Percentiles rank a stretch among this genome's conserved stretches.
These are phyloP conservation scores for Neoboletus brunneissimus DNA, from an alignment of 768 basidiomycete genomes.

Conservation along the genomic window DNA sequence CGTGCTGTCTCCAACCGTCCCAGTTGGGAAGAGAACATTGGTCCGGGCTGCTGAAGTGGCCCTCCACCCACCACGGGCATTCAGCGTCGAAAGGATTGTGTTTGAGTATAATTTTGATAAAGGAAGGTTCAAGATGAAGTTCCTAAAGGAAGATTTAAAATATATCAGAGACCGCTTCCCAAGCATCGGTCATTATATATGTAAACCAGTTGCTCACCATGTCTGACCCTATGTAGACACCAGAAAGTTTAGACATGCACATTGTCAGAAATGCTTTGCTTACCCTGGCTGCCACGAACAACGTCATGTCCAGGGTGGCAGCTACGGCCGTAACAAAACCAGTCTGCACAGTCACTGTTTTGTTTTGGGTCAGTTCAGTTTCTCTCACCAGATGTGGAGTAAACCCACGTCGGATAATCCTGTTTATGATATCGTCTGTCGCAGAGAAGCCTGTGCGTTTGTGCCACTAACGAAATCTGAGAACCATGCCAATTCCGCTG, in stretches of 20 bases:
- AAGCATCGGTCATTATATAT: not conserved
- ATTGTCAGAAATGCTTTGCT: not conserved
- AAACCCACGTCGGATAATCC: conserved; percentile 39
- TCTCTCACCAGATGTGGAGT: not conserved
- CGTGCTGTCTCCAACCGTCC: not conserved
- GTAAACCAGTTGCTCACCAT: conserved; percentile 1
- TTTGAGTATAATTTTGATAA: conserved; percentile 30
- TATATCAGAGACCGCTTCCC: not conserved
- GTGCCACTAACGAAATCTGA: conserved; percentile 27
- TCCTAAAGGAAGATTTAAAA: not conserved
- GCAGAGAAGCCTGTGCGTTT: conserved; percentile 42
- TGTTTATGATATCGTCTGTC: conserved; percentile 39
- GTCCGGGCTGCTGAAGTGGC: not conserved
- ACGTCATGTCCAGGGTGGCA: conserved; percentile 20
- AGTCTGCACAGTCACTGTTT: conserved; percentile 32
- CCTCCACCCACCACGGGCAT: conserved; percentile 26
- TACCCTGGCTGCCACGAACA: conserved; percentile 24
- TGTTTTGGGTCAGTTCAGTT: not conserved
- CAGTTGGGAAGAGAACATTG: conserved; percentile 10
- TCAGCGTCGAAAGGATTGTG: conserved; percentile 17
- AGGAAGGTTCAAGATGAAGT: conserved; percentile 25
- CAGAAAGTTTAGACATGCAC: not conserved
- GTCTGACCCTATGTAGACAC: not conserved
- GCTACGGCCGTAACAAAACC: conserved; percentile 19
- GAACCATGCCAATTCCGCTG: not conserved